phyloP scores from a whole-genome alignment of 2,329 filamentous ascomycete genomes.

The Penicillium sp. region DNA sequence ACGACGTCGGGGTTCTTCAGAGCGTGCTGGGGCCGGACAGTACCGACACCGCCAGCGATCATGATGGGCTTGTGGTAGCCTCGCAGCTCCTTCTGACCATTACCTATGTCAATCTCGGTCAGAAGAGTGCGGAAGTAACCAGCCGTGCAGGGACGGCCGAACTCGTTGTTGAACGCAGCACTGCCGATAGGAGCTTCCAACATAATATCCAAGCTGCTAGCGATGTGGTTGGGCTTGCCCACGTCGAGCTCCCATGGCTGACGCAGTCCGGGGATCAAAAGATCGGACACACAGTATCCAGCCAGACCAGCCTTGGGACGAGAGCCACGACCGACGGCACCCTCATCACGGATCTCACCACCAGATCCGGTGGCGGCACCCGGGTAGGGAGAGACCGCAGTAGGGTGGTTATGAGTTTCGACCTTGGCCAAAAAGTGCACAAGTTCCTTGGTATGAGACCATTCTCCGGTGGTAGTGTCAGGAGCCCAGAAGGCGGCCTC shows the following conservation, averaged over 20 bases:
- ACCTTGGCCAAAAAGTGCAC: slow-evolving; percentile 90
- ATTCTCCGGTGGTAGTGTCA: slow-evolving; percentile 77
- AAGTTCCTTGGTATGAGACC: slow-evolving; percentile 78
- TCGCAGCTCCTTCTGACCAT: slow-evolving; percentile 65
- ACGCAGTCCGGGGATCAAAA: slow-evolving; percentile 76
- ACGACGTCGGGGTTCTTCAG: slow-evolving; percentile 78
- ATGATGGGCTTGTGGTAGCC: slow-evolving; percentile 99
- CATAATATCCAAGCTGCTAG: slow-evolving; percentile 95
- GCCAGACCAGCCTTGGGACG: slow-evolving; percentile 86
- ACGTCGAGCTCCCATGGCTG: slow-evolving; percentile 90
- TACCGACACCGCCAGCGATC: slow-evolving; percentile 93
- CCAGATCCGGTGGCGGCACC: slow-evolving; percentile 93
- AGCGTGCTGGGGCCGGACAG: slow-evolving; percentile 83
- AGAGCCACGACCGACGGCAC: slow-evolving; percentile 87
- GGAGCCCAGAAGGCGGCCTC: slow-evolving; percentile 78
- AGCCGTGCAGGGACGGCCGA: slow-evolving; percentile 80
- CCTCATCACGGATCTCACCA: slow-evolving; percentile 93
- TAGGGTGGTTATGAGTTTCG: slow-evolving; percentile 97
- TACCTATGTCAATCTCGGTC: slow-evolving; percentile 59
- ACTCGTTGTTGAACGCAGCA: slow-evolving; percentile 96
- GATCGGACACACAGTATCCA: slow-evolving; percentile 92
- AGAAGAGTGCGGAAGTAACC: slow-evolving; percentile 91
- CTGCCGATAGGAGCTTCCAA: slow-evolving; percentile 92
- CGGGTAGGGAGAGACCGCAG: slow-evolving; percentile 86
- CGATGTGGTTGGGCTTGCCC: slow-evolving; percentile 85